A percentile compares a stretch with the other conserved stretches of the same genome.
These are phyloP conservation scores for Fraxinus sp. DNA, from an alignment of 305 asterid species.

Conservation along the genomic window DNA sequence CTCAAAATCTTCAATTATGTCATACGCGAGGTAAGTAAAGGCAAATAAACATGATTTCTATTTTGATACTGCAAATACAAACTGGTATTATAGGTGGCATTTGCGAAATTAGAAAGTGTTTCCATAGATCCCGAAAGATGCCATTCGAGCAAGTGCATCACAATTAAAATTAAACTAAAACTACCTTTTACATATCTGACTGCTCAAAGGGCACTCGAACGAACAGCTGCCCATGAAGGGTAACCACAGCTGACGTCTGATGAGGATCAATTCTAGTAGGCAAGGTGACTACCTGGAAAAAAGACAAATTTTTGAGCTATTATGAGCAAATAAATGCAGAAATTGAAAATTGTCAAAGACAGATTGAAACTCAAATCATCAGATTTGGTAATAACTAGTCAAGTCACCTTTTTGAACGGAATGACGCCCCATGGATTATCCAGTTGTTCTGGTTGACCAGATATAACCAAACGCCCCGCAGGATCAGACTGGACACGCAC, in stretches of 20 bases:
- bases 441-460: slow-evolving; percentile 88
- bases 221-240: slow-evolving; percentile 88
- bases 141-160: neutral
- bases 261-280: slow-evolving; percentile 92
- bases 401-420: slow-evolving; percentile 76
- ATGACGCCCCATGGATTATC: slow-evolving; percentile 96
- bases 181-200: slow-evolving; percentile 38
- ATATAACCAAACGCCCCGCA: slow-evolving; percentile 90
- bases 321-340: slow-evolving; percentile 6
- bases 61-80: neutral
- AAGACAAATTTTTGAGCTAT: neutral
- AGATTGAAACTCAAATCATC: neutral
- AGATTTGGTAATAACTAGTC: slow-evolving; percentile 1
- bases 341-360: neutral
- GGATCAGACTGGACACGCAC: slow-evolving; percentile 95
- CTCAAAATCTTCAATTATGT: neutral
- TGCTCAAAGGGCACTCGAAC: slow-evolving; percentile 90
- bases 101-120: neutral
- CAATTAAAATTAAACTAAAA: slow-evolving; percentile 12
- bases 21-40: neutral
- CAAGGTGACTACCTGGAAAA: slow-evolving; percentile 72
- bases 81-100: neutral
- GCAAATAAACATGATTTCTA: neutral
- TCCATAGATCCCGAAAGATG: neutral
- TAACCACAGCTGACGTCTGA: slow-evolving; percentile 93